phyloP scores from a whole-genome alignment of 116 monocot species.

The Phalaenopsis hybrid region DNA sequence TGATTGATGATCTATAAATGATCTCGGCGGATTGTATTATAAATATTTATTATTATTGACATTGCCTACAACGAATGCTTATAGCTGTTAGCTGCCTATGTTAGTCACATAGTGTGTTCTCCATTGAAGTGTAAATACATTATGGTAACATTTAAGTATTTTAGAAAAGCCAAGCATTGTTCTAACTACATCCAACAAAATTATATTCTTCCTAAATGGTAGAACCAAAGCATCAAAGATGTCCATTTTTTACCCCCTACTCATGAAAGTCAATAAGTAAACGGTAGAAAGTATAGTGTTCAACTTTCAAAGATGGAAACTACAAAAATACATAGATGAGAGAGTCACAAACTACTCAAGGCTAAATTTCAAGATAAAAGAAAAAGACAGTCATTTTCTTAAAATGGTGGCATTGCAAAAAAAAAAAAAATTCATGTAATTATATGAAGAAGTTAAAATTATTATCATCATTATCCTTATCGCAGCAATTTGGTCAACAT shows the following conservation, averaged over 20 bases:
- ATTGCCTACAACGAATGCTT: background rate
- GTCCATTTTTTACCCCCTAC: background rate
- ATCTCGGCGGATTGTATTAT: background rate
- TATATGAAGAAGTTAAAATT: background rate
- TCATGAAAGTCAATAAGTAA: background rate
- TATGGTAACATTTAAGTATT: background rate
- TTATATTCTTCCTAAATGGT: background rate
- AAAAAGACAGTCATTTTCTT: background rate
- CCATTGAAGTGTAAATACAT: background rate
- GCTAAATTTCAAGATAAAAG: background rate
- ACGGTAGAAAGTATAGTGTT: background rate
- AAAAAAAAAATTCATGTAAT: background rate
- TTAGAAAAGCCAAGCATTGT: background rate
- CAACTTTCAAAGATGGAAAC: background rate
- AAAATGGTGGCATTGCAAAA: background rate
- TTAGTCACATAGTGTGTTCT: background rate
- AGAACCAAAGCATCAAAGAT: background rate
- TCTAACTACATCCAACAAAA: background rate
- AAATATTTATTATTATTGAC: background rate
- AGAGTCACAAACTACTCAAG: background rate
- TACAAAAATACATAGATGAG: background rate
- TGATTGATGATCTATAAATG: background rate
- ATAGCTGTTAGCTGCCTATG: background rate
- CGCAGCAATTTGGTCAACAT: background rate
- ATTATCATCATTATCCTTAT: background rate